These are phyloP conservation scores for Mucor indicus DNA, from an alignment of 371 early-diverging fungal genomes.

Conservation along the genomic window DNA sequence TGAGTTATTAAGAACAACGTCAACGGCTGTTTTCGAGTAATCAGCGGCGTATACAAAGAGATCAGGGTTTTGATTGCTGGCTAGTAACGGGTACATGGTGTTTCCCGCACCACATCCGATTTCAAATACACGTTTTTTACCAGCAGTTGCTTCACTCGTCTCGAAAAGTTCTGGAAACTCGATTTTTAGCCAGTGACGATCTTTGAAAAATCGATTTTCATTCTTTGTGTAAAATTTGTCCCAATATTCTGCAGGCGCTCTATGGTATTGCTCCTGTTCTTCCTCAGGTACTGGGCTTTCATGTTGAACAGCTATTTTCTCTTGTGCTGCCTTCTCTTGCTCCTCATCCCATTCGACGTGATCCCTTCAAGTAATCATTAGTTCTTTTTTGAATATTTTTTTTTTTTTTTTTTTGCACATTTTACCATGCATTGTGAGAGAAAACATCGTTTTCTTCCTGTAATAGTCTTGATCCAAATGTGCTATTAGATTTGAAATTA, in stretches of 20 bases:
- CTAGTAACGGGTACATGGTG: slow-evolving; percentile 88
- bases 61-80: slow-evolving; percentile 59
- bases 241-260: slow-evolving; percentile 46
- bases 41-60: slow-evolving; percentile 81
- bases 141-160: slow-evolving; percentile 32
- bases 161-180: slow-evolving; percentile 85
- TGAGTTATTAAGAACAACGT: slow-evolving; percentile 63
- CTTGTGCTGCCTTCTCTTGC: slow-evolving; percentile 56
- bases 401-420: no score
- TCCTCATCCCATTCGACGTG: slow-evolving; percentile 79
- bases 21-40: slow-evolving; percentile 76
- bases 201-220: slow-evolving; percentile 92
- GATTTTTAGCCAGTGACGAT: slow-evolving; percentile 89
- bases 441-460: no score
- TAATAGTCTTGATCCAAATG: no score
- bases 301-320: slow-evolving; percentile 34
- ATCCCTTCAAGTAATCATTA: no score
- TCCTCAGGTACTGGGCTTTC: slow-evolving; percentile 45
- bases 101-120: slow-evolving; percentile 97
- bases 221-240: slow-evolving; percentile 90
- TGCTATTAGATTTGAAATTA: no score
- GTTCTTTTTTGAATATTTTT: no score
- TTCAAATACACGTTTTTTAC: slow-evolving; percentile 63
- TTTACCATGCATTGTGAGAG: no score
- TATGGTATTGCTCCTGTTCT: slow-evolving; percentile 46